Evolutionary conservation across 2,329 filamentous ascomycete species (phyloP).

Genomic region (Niveomyces coronatus): DNA sequence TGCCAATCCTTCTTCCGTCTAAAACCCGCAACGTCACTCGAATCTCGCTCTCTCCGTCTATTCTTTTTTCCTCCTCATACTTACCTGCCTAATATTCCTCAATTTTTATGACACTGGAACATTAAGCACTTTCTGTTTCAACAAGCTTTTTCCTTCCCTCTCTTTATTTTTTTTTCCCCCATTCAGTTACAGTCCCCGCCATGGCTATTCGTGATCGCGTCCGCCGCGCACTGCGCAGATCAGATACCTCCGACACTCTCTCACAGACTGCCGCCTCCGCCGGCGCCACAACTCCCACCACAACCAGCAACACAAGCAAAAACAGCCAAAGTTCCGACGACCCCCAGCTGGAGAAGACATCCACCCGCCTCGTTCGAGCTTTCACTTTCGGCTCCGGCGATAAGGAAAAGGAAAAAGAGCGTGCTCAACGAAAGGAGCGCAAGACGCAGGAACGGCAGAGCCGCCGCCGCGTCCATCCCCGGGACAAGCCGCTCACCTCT

Average conservation of each 20-base stretch:
- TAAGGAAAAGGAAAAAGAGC: conserved; percentile 12
- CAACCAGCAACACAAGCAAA: conserved; percentile 18
- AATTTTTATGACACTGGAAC: no score
- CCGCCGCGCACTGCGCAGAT: conserved; percentile 30
- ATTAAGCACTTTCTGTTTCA: no score
- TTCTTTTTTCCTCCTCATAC: no score
- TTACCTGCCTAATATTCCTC: no score
- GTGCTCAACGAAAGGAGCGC: conserved; percentile 12
- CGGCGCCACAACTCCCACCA: conserved; percentile 20
- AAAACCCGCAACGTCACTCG: conserved; percentile 2
- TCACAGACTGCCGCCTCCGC: conserved; percentile 25
- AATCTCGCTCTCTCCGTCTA: no score
- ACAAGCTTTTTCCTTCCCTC: background rate
- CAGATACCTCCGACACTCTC: conserved; percentile 21
- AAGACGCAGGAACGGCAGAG: conserved; percentile 12
- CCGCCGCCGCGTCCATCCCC: conserved; percentile 24
- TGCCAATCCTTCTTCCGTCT: background rate
- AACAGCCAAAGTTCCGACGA: conserved; percentile 19
- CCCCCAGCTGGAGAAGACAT: conserved; percentile 21
- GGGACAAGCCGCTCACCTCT: conserved; percentile 34
- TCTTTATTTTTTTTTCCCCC: background rate
- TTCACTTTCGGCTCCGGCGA: conserved; percentile 21
- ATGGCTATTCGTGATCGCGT: conserved; percentile 35
- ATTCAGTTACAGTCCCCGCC: conserved; percentile 15
- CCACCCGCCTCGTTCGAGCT: conserved; percentile 20